Conservation (phyloP, 1,139 yeast genomes). For the Zygosaccharomyces sapae region DNA sequence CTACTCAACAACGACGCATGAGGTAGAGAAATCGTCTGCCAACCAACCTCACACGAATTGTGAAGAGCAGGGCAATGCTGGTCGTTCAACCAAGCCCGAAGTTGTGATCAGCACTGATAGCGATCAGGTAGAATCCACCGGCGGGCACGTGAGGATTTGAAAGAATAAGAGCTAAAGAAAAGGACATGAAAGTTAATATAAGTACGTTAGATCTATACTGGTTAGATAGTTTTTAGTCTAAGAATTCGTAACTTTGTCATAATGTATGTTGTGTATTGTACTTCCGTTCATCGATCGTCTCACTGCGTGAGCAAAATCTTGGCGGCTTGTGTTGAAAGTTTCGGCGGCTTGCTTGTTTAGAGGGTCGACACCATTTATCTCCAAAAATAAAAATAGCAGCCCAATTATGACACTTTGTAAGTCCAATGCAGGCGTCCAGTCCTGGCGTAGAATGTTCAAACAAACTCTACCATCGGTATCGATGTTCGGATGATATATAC, state of each 20-base stretch:
- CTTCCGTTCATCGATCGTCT: conserved; percentile 69
- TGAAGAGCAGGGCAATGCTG: neutral
- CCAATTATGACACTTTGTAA: conserved; percentile 82
- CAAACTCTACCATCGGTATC: conserved; percentile 89
- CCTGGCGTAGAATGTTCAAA: conserved; percentile 83
- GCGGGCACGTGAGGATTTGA: conserved; percentile 26
- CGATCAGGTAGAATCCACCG: conserved; percentile 25
- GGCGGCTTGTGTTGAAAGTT: conserved; percentile 56
- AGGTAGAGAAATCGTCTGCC: neutral
- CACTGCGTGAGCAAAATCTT: conserved; percentile 57
- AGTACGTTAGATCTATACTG: too few species aligned
- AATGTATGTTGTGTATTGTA: conserved; percentile 51
- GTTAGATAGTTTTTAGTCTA: neutral
- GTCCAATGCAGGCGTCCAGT: conserved; percentile 92
- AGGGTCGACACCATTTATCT: conserved; percentile 91
- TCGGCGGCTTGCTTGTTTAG: conserved; percentile 87
- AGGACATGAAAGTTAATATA: too few species aligned
- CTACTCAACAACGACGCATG: neutral
- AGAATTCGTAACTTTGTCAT: conserved; percentile 41
- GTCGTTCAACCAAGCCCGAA: conserved; percentile 16
- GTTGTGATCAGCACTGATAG: conserved; percentile 27
- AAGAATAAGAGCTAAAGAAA: too few species aligned
- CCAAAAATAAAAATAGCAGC: conserved; percentile 75
- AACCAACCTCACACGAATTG: neutral
- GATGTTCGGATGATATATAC: conserved; percentile 90